Evolutionary conservation across 768 basidiomycete species (phyloP).

Genomic region (Tulasnella sp.): DNA sequence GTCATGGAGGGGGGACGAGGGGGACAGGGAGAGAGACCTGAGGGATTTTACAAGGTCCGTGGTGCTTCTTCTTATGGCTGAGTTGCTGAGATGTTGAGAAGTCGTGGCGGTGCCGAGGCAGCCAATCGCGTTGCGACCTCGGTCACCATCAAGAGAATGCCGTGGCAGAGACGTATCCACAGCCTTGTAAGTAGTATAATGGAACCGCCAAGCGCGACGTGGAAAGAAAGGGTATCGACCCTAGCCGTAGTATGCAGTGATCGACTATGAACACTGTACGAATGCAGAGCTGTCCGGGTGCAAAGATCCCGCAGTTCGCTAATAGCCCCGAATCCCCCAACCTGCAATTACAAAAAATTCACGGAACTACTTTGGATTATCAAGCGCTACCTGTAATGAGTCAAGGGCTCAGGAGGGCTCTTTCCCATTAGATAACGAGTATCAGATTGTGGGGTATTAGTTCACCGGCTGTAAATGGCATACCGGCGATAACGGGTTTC

Average conservation of each 20-base stretch:
- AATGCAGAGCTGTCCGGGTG: too few relatives aligned
- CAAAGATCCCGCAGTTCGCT: neutral
- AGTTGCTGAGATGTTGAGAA: neutral
- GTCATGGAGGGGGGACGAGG: neutral
- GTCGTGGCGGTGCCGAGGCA: neutral
- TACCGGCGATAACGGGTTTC: neutral
- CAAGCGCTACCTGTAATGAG: neutral
- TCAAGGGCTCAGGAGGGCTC: neutral
- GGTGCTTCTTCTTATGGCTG: neutral
- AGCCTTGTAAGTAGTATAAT: neutral
- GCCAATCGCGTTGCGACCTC: neutral
- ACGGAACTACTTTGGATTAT: neutral
- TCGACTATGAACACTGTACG: neutral
- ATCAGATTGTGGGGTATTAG: neutral
- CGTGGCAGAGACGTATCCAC: neutral
- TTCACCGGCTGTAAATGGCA: neutral
- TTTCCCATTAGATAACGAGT: neutral
- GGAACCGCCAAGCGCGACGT: neutral
- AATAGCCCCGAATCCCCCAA: neutral
- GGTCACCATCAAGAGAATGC: neutral
- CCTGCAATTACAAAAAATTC: neutral
- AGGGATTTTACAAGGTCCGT: neutral
- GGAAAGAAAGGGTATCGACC: neutral
- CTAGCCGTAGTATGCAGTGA: neutral
- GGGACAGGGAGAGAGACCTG: neutral